Base-by-base conservation (phyloP, 1,284 basidiomycete species). In the Naganishia liquefaciens region DNA sequence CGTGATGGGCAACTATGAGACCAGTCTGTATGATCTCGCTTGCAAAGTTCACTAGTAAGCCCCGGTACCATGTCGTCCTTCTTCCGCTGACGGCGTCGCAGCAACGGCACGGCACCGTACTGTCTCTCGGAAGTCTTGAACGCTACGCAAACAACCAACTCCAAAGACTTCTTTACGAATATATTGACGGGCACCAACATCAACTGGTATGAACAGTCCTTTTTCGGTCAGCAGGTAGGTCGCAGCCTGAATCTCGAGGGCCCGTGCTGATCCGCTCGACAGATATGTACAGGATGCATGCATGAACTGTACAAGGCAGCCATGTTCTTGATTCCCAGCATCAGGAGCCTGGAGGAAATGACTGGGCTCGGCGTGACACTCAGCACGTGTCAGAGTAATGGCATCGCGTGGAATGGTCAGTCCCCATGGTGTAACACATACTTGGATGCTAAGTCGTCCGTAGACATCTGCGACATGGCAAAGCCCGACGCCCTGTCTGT, bases 281-380 rank as follows among this genome's bases (percentile, higher is more conserved):
- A 54, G 44, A 37, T 54, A 23, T 66, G 64, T 62, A 66, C 64
- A 51, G 64, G 64, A 19, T 66, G 64, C 28, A 54, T 54, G 47
- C 55, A 62, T 53, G 60, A 66, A n/a, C 7, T 66, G 1, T 66
- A 66, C 60, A 66, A 66, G 40, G 57, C 64, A 2, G 64, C 60
- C 58, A 62, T 55, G 57, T 66, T 66, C 25, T 28, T 66, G 33
- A 65, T 65, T 23, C 64, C 64, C 2, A 53, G 55, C 17, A 53
- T 65, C 33, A 55, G 52, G 10, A 25, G 42, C 21, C 47, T 23
- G 27, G 37, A 17, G 11, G 55, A 61, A 23, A 49, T 65, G 43
- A 49, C 49, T 21, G 30, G 39, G 28, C 57, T 65, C 10, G 64
- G 64, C 3, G 54, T n/a, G 1, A 44, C 39, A 13, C 51, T 65